Evolutionary conservation across 768 basidiomycete species (phyloP).

Genomic region (Filobasidium floriforme): DNA sequence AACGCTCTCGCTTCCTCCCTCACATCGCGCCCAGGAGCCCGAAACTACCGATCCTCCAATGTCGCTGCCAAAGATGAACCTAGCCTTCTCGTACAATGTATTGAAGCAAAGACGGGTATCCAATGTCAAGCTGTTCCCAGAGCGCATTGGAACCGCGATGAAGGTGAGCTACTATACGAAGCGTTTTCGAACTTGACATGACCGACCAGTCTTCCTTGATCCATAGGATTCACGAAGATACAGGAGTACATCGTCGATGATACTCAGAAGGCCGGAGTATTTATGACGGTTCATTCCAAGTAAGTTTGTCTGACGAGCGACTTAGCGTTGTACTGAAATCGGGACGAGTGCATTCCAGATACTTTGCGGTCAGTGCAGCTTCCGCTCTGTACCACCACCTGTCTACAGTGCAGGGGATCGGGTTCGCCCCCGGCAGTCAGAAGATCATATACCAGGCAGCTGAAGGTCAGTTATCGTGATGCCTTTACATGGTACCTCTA

Average conservation of each 20-base stretch:
- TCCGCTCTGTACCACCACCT: slow-evolving; percentile 9
- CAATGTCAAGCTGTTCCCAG: slow-evolving; percentile 65
- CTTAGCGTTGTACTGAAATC: neutral
- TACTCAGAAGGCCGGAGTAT: slow-evolving; percentile 64
- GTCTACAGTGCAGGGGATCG: neutral
- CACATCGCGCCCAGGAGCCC: neutral
- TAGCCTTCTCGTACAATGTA: slow-evolving; percentile 64
- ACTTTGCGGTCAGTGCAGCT: slow-evolving; percentile 10
- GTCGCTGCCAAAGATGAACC: slow-evolving; percentile 23
- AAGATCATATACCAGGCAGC: slow-evolving; percentile 57
- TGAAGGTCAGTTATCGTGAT: slow-evolving; percentile 48
- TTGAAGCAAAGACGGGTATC: slow-evolving; percentile 63
- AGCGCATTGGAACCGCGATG: slow-evolving; percentile 77
- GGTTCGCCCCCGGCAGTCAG: slow-evolving; percentile 51
- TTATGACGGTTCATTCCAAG: slow-evolving; percentile 76
- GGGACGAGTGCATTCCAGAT: neutral
- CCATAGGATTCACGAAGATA: slow-evolving; percentile 65
- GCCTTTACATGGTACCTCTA: too few relatives aligned
- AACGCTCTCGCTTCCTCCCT: slow-evolving; percentile 45
- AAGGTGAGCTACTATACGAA: slow-evolving; percentile 50
- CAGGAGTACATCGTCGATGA: slow-evolving; percentile 70
- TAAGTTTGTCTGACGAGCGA: slow-evolving; percentile 36
- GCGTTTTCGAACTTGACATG: neutral
- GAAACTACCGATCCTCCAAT: slow-evolving; percentile 48
- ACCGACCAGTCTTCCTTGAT: slow-evolving; percentile 17